A percentile compares a stretch with the other conserved stretches of the same genome.
Conservation (phyloP, 208 protist species). For the Trypanosomatidae sp. region DNA sequence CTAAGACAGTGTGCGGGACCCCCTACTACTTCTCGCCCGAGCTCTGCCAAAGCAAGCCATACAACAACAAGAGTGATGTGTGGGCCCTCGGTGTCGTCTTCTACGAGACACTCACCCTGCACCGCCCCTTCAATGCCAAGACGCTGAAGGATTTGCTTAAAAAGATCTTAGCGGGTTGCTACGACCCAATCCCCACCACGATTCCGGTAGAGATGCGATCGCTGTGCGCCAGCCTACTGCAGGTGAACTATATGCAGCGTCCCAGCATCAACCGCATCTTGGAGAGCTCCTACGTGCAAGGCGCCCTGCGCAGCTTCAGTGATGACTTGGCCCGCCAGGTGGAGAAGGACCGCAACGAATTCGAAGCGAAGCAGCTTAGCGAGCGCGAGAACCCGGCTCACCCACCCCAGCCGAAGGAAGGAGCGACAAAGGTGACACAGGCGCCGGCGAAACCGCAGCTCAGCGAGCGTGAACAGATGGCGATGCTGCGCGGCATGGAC, state of each 20-base stretch:
- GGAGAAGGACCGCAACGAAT: conserved; percentile 80
- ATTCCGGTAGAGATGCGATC: conserved; percentile 80
- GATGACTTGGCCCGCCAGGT: conserved; percentile 83
- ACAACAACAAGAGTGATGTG: conserved; percentile 95
- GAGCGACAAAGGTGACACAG: conserved; percentile 3
- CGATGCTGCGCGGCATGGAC: conserved; percentile 89
- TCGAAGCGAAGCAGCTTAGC: conserved; percentile 52
- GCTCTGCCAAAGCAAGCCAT: conserved; percentile 94
- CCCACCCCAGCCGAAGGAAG: conserved; percentile 1
- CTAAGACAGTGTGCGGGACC: conserved; percentile 95
- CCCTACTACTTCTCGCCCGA: conserved; percentile 97
- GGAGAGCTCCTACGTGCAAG: conserved; percentile 84
- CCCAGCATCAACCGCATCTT: conserved; percentile 91
- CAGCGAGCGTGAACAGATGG: conserved; percentile 86
- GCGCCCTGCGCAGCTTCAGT: conserved; percentile 76
- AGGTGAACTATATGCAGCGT: conserved; percentile 78
- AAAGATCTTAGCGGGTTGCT: conserved; percentile 88
- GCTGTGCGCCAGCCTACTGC: conserved; percentile 78
- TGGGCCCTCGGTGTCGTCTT: conserved; percentile 93
- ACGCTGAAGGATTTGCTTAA: conserved; percentile 90
- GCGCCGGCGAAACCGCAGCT: conserved; percentile 49
- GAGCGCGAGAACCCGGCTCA: conserved; percentile 14
- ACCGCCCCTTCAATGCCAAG: conserved; percentile 88
- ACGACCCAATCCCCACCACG: conserved; percentile 80
- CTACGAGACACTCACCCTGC: conserved; percentile 91